Base-by-base conservation (phyloP, 257 asterid species). In the Leonotis leonurus region DNA sequence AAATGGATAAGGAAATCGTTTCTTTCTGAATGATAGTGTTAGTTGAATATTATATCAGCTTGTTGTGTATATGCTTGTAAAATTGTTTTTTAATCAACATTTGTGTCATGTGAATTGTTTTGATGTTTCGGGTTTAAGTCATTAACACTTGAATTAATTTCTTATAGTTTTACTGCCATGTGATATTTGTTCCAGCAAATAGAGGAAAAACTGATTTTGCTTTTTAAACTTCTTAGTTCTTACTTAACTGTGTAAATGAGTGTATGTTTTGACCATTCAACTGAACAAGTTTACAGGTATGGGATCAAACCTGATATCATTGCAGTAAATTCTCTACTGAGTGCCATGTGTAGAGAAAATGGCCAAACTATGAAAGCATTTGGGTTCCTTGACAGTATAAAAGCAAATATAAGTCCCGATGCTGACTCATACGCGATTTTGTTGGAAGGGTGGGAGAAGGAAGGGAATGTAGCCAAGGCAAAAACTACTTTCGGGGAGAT, bases 401-500 rank as follows among this genome's bases (percentile, higher is more conserved):
- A 84, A 70, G 46, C 70, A 11, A 80, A 62, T 35, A 80, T 82
- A 27, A 29, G 75, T 25, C 89, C 90, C 0, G 95, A 87, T 77
- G 84, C 82, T 5, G 89, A 87, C 62, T 72, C 92, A 29, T 87
- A 63, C 41, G 87, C 95, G 10, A 84, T 87, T 62, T 66, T 87
- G 60, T 77, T 87, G 72, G 95, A 87, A 76, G 92, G 87, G 10
- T 84, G 87, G 83, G 89, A 87, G 72, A 87, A 80, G 78, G 89
- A 87, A 71, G 92, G 89, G 45, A 82, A 82, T 59, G 77, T 65
- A 10, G 79, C 73, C 32, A 75, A 73, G 73, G 92, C 92, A 8
- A 84, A 78, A 70, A 68, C 35, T 54, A 87, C 89, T 13, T 87
- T 87, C 48, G 84, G 89, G 13, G 86, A 87, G 77, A 84, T 84